Percentiles rank a stretch among this genome's conserved stretches.
Conservation (phyloP, 1,139 yeast species). For the Taphrina wiesneri region DNA sequence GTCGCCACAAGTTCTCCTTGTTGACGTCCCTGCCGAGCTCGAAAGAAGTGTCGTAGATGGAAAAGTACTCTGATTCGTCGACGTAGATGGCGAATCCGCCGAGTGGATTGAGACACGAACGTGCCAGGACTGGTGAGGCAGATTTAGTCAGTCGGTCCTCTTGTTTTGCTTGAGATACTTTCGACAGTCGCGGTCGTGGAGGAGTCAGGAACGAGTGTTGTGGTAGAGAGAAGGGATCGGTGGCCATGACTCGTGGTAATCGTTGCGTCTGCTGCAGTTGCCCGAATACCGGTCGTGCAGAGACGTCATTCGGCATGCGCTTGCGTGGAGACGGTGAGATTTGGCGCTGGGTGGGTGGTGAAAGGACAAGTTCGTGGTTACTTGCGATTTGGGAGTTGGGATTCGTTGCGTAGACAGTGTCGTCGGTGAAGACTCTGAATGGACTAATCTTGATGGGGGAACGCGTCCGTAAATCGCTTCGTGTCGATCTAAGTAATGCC, state of each 20-base stretch:
- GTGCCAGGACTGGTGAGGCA: slow-evolving; percentile 10
- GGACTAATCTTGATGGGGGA: slow-evolving; percentile 8
- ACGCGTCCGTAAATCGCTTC: background rate
- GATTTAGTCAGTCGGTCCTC: slow-evolving; percentile 6
- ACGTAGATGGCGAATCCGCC: slow-evolving; percentile 11
- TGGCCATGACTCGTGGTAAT: background rate
- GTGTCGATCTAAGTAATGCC: background rate
- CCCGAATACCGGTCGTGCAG: background rate
- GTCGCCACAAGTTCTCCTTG: slow-evolving; percentile 16
- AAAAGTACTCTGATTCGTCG: slow-evolving; percentile 10
- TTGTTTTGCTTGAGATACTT: background rate
- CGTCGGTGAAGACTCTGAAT: slow-evolving; percentile 1
- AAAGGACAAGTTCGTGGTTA: background rate
- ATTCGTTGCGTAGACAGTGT: slow-evolving; percentile 10
- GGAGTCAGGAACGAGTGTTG: slow-evolving; percentile 16
- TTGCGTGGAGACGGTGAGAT: slow-evolving; percentile 10
- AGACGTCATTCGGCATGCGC: background rate
- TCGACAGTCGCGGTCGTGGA: slow-evolving; percentile 14
- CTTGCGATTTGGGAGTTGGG: background rate
- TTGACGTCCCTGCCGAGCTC: slow-evolving; percentile 14
- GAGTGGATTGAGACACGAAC: background rate
- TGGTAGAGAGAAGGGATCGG: slow-evolving; percentile 1
- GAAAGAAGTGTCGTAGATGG: background rate
- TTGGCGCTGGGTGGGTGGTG: background rate
- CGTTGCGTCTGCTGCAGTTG: background rate